These are phyloP conservation scores for Elasticomyces elasticus DNA, from an alignment of 495 filamentous ascomycete genomes.

Conservation along the genomic window DNA sequence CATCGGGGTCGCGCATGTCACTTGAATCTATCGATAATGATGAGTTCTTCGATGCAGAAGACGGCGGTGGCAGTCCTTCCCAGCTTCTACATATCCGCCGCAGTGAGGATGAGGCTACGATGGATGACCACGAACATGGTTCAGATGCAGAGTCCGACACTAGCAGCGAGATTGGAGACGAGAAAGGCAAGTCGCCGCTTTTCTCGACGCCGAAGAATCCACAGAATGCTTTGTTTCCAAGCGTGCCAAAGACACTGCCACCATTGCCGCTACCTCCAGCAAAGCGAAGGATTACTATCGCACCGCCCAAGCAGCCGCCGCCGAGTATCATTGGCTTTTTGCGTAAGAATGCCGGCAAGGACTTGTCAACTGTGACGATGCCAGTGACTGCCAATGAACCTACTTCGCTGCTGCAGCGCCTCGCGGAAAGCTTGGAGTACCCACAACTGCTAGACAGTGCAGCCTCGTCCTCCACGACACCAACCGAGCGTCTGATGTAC, in stretches of 20 bases:
- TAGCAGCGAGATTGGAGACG: slow-evolving; percentile 44
- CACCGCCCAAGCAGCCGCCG: slow-evolving; percentile 60
- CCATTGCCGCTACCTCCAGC: slow-evolving; percentile 66
- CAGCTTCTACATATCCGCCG: slow-evolving; percentile 63
- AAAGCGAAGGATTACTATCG: slow-evolving; percentile 58
- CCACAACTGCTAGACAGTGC: slow-evolving; percentile 72
- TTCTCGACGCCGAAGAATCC: slow-evolving; percentile 35
- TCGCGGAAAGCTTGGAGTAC: slow-evolving; percentile 85
- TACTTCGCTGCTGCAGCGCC: slow-evolving; percentile 73
- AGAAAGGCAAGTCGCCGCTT: slow-evolving; percentile 32
- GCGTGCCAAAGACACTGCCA: slow-evolving; percentile 59
- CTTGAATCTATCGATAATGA: slow-evolving; percentile 72
- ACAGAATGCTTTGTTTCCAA: slow-evolving; percentile 54
- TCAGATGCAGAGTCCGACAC: slow-evolving; percentile 53
- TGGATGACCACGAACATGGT: slow-evolving; percentile 23
- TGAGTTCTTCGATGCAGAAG: slow-evolving; percentile 90
- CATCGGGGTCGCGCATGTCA: slow-evolving; percentile 52
- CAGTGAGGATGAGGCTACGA: slow-evolving; percentile 46
- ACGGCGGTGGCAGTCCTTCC: slow-evolving; percentile 40
- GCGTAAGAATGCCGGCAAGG: slow-evolving; percentile 96
- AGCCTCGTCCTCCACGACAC: slow-evolving; percentile 37
- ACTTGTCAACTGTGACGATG: slow-evolving; percentile 92
- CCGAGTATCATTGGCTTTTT: slow-evolving; percentile 88
- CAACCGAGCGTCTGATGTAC: slow-evolving; percentile 63
- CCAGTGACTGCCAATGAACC: slow-evolving; percentile 95